Conservation (phyloP, 306 rosid genomes). For the Lotus japonicus region DNA sequence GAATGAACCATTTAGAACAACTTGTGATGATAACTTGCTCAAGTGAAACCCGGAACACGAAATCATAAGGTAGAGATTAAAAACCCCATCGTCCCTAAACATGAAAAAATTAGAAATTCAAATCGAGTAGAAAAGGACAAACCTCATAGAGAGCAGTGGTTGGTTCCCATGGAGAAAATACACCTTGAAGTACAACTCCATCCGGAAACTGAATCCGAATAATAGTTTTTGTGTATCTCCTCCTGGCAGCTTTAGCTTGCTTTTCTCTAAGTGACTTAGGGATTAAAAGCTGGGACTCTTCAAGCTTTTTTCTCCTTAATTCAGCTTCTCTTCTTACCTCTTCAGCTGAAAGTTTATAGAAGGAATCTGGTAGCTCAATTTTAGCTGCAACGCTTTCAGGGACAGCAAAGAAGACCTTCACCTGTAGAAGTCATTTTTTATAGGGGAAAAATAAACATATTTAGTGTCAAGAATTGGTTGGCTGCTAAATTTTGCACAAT, state of each 20-base stretch:
- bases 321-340: conserved; percentile 93
- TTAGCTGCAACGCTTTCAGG: conserved; percentile 76
- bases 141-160: conserved; percentile 80
- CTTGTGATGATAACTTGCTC: background rate
- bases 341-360: conserved; percentile 58
- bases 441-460: background rate
- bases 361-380: conserved; percentile 85
- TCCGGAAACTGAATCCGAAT: conserved; percentile 92
- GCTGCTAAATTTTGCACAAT: background rate
- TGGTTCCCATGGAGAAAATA: conserved; percentile 76
- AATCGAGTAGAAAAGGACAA: conserved; percentile 22
- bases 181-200: conserved; percentile 86
- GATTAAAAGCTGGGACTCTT: conserved; percentile 84
- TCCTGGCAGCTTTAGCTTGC: conserved; percentile 75
- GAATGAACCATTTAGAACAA: background rate
- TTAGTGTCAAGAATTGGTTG: background rate
- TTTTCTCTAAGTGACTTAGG: conserved; percentile 84
- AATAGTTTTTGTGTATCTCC: conserved; percentile 54
- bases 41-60: background rate
- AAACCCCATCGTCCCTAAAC: background rate
- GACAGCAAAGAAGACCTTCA: conserved; percentile 88
- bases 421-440: conserved; percentile 33
- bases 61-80: background rate
- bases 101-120: background rate
- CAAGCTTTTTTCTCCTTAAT: conserved; percentile 75